Evolutionary conservation across 2,329 filamentous ascomycete genomes (phyloP), one percentile per base, ranked within the genome.

Genomic region (Botrytis cinerea): DNA sequence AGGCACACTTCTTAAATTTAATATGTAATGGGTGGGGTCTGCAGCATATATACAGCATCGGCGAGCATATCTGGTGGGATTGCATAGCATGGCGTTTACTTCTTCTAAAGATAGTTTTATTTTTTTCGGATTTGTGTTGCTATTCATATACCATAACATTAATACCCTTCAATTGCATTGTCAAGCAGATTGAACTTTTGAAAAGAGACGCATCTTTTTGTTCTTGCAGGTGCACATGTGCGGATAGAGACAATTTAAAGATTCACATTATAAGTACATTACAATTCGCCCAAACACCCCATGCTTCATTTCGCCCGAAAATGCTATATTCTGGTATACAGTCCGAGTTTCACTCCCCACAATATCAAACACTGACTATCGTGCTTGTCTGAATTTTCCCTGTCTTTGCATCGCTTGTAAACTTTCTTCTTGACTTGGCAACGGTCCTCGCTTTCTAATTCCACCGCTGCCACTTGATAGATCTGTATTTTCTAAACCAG

Each of bases 371-470:
- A 25, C 45, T 45, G 25, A 6, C 38, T 78, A 81, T 70, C 80
- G 79, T 25, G 80, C 76, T 48, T 87, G 82, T 25, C 88, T 91
- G 78, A 89, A 91, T 75, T 90, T 86, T 5, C 89, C 89, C 71
- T 85, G 85, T 73, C 87, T 87, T 85, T 95, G 93, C 82, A 95
- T 93, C 81, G 91, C 89, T 77, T 91, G 88, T 78, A 97, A 83
- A 78, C 92, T 95, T 81, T 96, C 94, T 80, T 93, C 90, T 82
- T 97, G 94, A 80, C 93, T 95, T 0, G 94, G 94, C 61, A 97
- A 83, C 14, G 93, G 93, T 9, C 88, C 93, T 75, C 91, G 84
- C 77, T 84, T 86, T 74, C 92, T 86, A 28, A 89, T 81, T 63
- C 81, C 81, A 35, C 81, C 83, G 8, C 83, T 81, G 48, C 79